Percentiles rank a stretch among this genome's conserved stretches.
These are phyloP conservation scores for Hygrocybe coccinea DNA, from an alignment of 768 basidiomycete species.

Conservation along the genomic window DNA sequence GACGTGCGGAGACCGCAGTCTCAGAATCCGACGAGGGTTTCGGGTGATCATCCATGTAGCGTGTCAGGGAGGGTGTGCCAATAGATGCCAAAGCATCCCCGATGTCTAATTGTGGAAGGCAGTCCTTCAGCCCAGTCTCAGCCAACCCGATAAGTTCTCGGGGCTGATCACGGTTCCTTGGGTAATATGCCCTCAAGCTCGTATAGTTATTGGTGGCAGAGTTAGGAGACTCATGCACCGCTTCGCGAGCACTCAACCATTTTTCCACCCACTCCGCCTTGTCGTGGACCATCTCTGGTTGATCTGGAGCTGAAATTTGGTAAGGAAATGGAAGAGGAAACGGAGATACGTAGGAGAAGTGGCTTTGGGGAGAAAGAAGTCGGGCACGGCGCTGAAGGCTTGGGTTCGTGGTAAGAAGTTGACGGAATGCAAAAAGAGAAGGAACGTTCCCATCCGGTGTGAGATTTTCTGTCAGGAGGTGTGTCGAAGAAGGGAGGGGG, in stretches of 20 bases:
- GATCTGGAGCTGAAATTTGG: conserved; percentile 53
- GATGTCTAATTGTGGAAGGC: conserved; percentile 78
- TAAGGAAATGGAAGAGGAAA: conserved; percentile 82
- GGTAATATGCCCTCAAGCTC: conserved; percentile 45
- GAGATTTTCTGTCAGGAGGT: conserved; percentile 42
- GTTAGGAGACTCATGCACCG: conserved; percentile 36
- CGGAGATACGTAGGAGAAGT: conserved; percentile 81
- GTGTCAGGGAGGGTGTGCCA: conserved; percentile 53
- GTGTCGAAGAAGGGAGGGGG: conserved; percentile 38
- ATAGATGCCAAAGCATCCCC: conserved; percentile 74
- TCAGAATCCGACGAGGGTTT: conserved; percentile 29
- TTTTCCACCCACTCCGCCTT: conserved; percentile 64
- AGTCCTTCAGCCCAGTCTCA: conserved; percentile 62
- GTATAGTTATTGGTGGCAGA: conserved; percentile 12
- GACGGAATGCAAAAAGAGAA: conserved; percentile 47
- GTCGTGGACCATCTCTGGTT: conserved; percentile 45
- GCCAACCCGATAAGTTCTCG: conserved; percentile 70
- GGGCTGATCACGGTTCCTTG: conserved; percentile 46
- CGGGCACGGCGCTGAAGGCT: conserved; percentile 68
- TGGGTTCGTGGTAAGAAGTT: conserved; percentile 48
- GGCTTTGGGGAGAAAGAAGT: conserved; percentile 50
- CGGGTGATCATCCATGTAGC: conserved; percentile 34
- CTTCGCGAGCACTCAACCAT: conserved; percentile 69
- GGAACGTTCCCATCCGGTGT: conserved; percentile 59
- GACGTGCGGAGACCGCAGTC: conserved; percentile 44